phyloP scores from a whole-genome alignment of 805 yeast species.

The Starmera caribaea region DNA sequence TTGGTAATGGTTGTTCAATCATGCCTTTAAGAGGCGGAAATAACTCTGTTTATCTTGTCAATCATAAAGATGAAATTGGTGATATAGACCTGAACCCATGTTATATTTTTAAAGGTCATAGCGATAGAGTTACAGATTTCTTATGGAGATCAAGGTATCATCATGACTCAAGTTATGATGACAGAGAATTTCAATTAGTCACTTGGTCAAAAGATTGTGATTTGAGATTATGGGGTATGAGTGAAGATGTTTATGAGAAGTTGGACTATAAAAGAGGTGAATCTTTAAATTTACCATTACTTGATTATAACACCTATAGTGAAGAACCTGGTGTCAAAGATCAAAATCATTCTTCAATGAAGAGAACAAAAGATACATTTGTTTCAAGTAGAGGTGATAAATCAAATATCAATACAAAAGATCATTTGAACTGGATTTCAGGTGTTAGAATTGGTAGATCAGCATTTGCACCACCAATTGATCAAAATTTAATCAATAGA shows the following conservation, averaged over 20 bases:
- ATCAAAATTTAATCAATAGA: slow-evolving; percentile 22
- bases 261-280: slow-evolving; percentile 32
- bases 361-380: slow-evolving; percentile 28
- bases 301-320: slow-evolving; percentile 39
- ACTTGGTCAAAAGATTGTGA: slow-evolving; percentile 93
- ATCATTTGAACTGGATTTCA: slow-evolving; percentile 85
- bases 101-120: slow-evolving; percentile 68
- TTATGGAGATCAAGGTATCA: slow-evolving; percentile 68
- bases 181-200: slow-evolving; percentile 81
- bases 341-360: slow-evolving; percentile 23
- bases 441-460: slow-evolving; percentile 60
- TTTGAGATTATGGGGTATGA: slow-evolving; percentile 70
- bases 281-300: slow-evolving; percentile 26
- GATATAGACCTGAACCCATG: slow-evolving; percentile 38
- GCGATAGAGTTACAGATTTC: slow-evolving; percentile 79
- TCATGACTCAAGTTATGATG: slow-evolving; percentile 34
- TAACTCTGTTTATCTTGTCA: slow-evolving; percentile 30
- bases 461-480: slow-evolving; percentile 17
- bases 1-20: slow-evolving; percentile 79
- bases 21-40: slow-evolving; percentile 88
- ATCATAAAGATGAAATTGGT: slow-evolving; percentile 16
- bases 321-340: slow-evolving; percentile 33
- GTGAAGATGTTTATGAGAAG: slow-evolving; percentile 36
- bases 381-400: slow-evolving; percentile 29
- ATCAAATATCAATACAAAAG: slow-evolving; percentile 28